Conservation (phyloP, 768 basidiomycete genomes). For the Amanita brunnescens region DNA sequence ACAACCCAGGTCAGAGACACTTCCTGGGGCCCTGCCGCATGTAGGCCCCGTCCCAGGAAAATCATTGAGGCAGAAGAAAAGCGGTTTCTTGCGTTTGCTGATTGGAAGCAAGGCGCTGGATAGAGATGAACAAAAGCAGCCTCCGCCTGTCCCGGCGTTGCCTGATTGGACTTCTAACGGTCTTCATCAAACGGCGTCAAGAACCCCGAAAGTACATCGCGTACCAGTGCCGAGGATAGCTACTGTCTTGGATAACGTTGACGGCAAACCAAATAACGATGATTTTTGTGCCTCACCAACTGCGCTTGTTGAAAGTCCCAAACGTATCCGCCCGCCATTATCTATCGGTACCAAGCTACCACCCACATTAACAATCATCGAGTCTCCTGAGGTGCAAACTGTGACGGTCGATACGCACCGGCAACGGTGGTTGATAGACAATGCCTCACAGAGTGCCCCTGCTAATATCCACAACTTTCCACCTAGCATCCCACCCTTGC, state of each 20-base stretch:
- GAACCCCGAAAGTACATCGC: conserved; percentile 23
- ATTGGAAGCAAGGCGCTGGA: conserved; percentile 43
- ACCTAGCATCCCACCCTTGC: conserved; percentile 56
- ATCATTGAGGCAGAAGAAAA: conserved; percentile 66
- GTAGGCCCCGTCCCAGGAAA: conserved; percentile 27
- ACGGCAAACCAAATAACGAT: not conserved
- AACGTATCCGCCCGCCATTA: conserved; percentile 19
- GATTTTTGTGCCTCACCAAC: not conserved
- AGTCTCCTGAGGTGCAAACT: conserved; percentile 16
- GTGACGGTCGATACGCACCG: conserved; percentile 13
- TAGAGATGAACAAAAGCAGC: conserved; percentile 33
- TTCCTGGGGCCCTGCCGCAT: conserved; percentile 9
- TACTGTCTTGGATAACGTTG: not conserved
- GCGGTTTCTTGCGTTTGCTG: conserved; percentile 74
- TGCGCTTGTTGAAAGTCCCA: not conserved
- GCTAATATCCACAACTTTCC: conserved; percentile 55
- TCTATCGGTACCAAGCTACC: conserved; percentile 30
- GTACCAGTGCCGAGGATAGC: conserved; percentile 29
- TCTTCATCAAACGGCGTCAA: conserved; percentile 13
- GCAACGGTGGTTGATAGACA: conserved; percentile 20
- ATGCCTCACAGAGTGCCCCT: conserved; percentile 53
- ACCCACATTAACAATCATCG: not conserved
- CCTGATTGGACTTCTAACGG: conserved; percentile 28
- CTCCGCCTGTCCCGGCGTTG: conserved; percentile 51
- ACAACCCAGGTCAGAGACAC: conserved; percentile 30